phyloP scores from a whole-genome alignment of 2,329 filamentous ascomycete species.

The Pezicula rhizophila region DNA sequence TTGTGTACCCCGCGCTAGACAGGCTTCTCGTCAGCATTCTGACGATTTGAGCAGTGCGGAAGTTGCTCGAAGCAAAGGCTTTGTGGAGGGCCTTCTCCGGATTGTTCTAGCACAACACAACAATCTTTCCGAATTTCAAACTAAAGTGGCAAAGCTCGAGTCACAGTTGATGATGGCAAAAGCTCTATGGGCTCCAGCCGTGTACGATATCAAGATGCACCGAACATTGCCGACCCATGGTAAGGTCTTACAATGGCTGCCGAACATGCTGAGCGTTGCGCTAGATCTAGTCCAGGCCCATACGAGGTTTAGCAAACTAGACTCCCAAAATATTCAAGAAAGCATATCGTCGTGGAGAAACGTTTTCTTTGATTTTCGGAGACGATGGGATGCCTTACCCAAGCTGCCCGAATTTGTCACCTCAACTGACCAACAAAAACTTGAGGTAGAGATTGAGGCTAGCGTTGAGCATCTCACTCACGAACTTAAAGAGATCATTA shows the following conservation, averaged over 20 bases:
- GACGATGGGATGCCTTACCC: constrained; percentile 36
- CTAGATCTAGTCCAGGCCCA: constrained; percentile 60
- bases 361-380: constrained; percentile 38
- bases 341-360: constrained; percentile 45
- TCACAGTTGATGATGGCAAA: constrained; percentile 15
- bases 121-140: constrained; percentile 14
- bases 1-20: constrained; percentile 61
- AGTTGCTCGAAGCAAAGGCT: constrained; percentile 70
- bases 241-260: constrained; percentile 51
- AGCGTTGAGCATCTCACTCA: constrained; percentile 10
- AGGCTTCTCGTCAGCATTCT: constrained; percentile 66
- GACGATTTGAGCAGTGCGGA: constrained; percentile 80
- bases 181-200: constrained; percentile 36
- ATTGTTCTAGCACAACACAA: constrained; percentile 55
- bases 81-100: constrained; percentile 78
- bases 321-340: constrained; percentile 39
- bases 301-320: constrained; percentile 50
- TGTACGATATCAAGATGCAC: constrained; percentile 14
- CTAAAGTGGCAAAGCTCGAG: constrained; percentile 15
- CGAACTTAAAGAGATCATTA: constrained; percentile 35
- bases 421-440: constrained; percentile 29
- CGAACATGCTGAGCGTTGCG: constrained; percentile 59
- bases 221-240: constrained; percentile 18
- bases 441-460: constrained; percentile 14
- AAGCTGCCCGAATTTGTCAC: constrained; percentile 46